These are phyloP conservation scores for Spergularia marina DNA, from an alignment of 148 eudicot species.

Conservation along the genomic window DNA sequence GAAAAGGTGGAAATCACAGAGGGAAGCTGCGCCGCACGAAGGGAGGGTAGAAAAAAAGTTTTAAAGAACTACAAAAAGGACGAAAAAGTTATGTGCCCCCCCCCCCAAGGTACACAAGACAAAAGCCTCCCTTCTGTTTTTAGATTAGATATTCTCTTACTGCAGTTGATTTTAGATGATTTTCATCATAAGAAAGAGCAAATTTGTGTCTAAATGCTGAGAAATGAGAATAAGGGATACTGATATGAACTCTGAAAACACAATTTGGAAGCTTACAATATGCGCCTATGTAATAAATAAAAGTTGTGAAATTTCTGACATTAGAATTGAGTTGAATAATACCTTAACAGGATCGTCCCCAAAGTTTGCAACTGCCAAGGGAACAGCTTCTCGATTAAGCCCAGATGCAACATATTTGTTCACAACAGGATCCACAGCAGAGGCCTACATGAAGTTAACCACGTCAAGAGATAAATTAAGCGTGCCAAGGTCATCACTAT, in stretches of 20 bases:
- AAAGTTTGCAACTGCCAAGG: conserved; percentile 75
- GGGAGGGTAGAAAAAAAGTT: not conserved
- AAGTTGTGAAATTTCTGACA: not conserved
- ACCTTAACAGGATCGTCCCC: conserved; percentile 95
- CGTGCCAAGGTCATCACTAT: not conserved
- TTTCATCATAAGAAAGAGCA: no score
- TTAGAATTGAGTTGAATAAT: not conserved
- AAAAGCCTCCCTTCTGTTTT: no score
- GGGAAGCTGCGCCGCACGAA: not conserved
- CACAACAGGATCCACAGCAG: conserved; percentile 68
- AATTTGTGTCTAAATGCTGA: no score
- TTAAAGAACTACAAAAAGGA: not conserved
- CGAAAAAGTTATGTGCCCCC: no score
- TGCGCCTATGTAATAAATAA: not conserved
- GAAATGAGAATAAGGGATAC: no score
- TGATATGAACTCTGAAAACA: not conserved
- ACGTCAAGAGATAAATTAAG: not conserved
- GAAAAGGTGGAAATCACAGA: not conserved
- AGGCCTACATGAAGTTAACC: conserved; percentile 45
- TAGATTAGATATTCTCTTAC: no score
- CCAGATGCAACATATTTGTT: conserved; percentile 81
- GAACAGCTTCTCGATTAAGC: conserved; percentile 84
- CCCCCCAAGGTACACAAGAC: no score
- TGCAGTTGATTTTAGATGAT: no score
- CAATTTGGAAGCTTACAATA: not conserved